Conservation (phyloP, 148 eudicot genomes). For the Fagopyrum homotropicum region DNA sequence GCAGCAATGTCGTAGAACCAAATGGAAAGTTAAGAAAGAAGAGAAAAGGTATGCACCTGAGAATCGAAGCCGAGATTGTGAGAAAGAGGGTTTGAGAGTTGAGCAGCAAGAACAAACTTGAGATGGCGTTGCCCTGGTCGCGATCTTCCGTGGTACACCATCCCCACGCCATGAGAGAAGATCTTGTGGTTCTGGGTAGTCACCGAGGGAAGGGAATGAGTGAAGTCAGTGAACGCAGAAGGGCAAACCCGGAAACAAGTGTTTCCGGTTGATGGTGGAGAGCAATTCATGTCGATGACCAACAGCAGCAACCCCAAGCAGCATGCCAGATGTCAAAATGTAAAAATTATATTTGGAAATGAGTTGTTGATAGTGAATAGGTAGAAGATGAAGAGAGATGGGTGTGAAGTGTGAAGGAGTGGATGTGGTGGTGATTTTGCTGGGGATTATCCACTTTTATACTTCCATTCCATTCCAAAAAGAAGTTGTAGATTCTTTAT, state of each 20-base stretch:
- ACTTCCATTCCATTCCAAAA: not conserved
- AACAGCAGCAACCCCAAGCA: constrained; percentile 11
- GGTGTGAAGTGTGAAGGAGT: not conserved
- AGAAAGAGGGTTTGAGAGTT: constrained; percentile 43
- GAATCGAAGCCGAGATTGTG: constrained; percentile 55
- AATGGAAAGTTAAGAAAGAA: not conserved
- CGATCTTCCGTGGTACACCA: constrained; percentile 28
- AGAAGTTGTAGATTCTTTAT: not conserved
- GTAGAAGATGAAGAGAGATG: constrained; percentile 10
- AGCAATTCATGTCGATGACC: constrained; percentile 32
- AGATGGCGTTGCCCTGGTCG: constrained; percentile 22
- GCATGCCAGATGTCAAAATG: constrained; percentile 16
- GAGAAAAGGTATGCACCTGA: constrained; percentile 31
- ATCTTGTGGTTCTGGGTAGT: constrained; percentile 12
- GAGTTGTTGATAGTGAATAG: not conserved
- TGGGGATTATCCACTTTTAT: not conserved
- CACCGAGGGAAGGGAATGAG: constrained; percentile 16
- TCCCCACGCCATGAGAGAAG: constrained; percentile 25
- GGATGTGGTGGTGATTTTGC: constrained; percentile 11
- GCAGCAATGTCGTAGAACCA: not conserved
- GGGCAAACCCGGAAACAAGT: constrained; percentile 20
- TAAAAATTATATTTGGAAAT: not conserved
- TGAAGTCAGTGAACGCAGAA: constrained; percentile 22
- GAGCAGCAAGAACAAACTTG: constrained; percentile 45
- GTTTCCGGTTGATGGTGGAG: constrained; percentile 16